Percentiles rank a stretch among this genome's conserved stretches.
These are phyloP conservation scores for Hymenoscyphus occultus DNA, from an alignment of 2,329 filamentous ascomycete species.

Conservation along the genomic window DNA sequence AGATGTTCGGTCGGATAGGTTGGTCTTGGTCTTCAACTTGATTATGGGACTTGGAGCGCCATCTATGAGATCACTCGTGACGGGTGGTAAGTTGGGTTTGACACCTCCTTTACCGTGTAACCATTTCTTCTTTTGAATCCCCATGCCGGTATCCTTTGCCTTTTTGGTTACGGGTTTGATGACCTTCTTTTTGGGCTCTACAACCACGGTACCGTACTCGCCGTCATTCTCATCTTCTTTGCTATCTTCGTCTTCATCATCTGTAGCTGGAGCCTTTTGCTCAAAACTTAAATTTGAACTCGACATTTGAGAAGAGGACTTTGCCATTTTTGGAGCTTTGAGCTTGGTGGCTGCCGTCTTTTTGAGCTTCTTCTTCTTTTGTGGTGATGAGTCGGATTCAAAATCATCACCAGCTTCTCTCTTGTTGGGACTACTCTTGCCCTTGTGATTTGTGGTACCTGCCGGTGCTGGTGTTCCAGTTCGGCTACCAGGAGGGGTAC, in stretches of 20 bases:
- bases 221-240: slow-evolving; percentile 32
- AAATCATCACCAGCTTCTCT: slow-evolving; percentile 34
- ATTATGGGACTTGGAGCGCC: background rate
- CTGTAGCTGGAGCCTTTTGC: slow-evolving; percentile 23
- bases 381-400: slow-evolving; percentile 33
- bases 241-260: slow-evolving; percentile 30
- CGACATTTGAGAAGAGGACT: slow-evolving; percentile 22
- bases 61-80: background rate
- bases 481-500: slow-evolving; percentile 60
- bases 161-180: slow-evolving; percentile 22
- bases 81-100: slow-evolving; percentile 6
- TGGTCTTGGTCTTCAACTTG: slow-evolving; percentile 15
- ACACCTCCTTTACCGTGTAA: slow-evolving; percentile 20
- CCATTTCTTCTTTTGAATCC: slow-evolving; percentile 21
- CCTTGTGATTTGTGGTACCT: slow-evolving; percentile 19
- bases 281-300: slow-evolving; percentile 30
- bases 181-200: slow-evolving; percentile 32
- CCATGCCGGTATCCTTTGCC: slow-evolving; percentile 13
- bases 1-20: background rate
- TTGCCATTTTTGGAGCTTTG: slow-evolving; percentile 29
- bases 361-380: slow-evolving; percentile 35
- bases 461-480: slow-evolving; percentile 58
- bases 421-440: slow-evolving; percentile 33
- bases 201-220: slow-evolving; percentile 28
- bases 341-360: slow-evolving; percentile 29